Base-by-base conservation (phyloP, 2,329 filamentous ascomycete genomes). In the Zymoseptoria passerinii region DNA sequence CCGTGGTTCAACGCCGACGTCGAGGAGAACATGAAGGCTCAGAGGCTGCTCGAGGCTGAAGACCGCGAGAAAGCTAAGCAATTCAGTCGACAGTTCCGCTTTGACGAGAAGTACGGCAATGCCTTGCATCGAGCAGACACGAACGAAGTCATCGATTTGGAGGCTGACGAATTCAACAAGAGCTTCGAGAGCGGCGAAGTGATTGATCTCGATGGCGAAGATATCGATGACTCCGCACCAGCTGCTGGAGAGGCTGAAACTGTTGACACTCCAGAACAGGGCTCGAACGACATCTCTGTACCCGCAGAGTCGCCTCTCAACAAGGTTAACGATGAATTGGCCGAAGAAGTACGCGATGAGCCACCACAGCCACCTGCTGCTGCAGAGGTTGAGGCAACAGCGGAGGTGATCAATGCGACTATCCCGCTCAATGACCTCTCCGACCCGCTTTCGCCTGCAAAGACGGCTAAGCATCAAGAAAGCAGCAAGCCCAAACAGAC, bases 1-100 rank as follows among this genome's bases (percentile, higher is more conserved):
- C 89, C 89, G 0, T 94, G 89, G 89, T 81, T 94, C 67, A 75
- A 76, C 2, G 81, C 84, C 3, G 72, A 76, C 61, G 74, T 84
- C 5, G 79, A 80, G 23, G 69, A 74, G 1, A 88, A 91, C 58
- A 84, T 92, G n/a, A 66, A 66, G 28, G 70, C 71, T 35, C 74
- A 77, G 56, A 72, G 72, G 55, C 64, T 56, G 3, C 50, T 74
- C 10, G 72, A 78, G 55, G 68, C 70, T 27, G 69, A 74, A 56
- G 73, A 76, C 29, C 79, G 87, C 60, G 80, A 86, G 53, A 80
- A 81, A 27, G 73, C 85, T 60, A 82, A 81, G 65, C 80, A 83
- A 58, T 73, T 80, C 74, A 63, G 81, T 75, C 66, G 78, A 72
- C 52, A 82, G 19, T 83, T 88, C 58, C 84, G 87, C 57, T 85